Evolutionary conservation across 2,329 filamentous ascomycete species (phyloP).

Genomic region (Nothophaeocryptopus gaeumannii): DNA sequence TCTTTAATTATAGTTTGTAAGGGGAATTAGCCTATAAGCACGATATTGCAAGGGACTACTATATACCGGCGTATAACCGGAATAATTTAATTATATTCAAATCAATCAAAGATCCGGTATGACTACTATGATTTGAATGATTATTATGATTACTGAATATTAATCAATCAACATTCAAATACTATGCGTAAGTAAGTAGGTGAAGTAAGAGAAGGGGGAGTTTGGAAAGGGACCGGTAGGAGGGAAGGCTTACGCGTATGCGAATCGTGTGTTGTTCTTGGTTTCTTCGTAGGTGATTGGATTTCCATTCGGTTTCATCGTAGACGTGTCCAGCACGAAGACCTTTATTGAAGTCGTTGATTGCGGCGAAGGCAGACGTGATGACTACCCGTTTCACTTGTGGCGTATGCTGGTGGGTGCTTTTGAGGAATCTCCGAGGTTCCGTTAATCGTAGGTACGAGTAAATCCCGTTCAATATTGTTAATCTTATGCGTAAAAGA

Average conservation of each 20-base stretch:
- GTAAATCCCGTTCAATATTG: slow-evolving; percentile 22
- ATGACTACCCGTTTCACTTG: slow-evolving; percentile 30
- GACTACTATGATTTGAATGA: too few species aligned
- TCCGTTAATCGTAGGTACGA: slow-evolving; percentile 30
- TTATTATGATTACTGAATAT: too few species aligned
- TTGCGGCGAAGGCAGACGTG: slow-evolving; percentile 23
- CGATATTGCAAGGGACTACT: too few species aligned
- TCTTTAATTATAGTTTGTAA: too few species aligned
- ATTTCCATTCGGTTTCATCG: slow-evolving; percentile 6
- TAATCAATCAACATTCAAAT: too few species aligned
- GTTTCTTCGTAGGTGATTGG: background rate
- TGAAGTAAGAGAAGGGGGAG: background rate
- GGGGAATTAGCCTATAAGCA: too few species aligned
- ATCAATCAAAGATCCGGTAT: too few species aligned
- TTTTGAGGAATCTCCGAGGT: slow-evolving; percentile 27
- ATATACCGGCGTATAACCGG: too few species aligned
- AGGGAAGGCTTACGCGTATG: slow-evolving; percentile 1
- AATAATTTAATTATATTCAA: too few species aligned
- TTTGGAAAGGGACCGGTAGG: background rate
- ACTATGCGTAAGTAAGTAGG: too few species aligned
- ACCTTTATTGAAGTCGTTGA: slow-evolving; percentile 7
- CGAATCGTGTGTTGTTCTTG: background rate
- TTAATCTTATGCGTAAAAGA: slow-evolving; percentile 21
- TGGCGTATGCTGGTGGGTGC: slow-evolving; percentile 19
- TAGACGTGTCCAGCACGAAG: slow-evolving; percentile 2